Conservation (phyloP, 306 rosid species). For the Ziziphus jujuba region DNA sequence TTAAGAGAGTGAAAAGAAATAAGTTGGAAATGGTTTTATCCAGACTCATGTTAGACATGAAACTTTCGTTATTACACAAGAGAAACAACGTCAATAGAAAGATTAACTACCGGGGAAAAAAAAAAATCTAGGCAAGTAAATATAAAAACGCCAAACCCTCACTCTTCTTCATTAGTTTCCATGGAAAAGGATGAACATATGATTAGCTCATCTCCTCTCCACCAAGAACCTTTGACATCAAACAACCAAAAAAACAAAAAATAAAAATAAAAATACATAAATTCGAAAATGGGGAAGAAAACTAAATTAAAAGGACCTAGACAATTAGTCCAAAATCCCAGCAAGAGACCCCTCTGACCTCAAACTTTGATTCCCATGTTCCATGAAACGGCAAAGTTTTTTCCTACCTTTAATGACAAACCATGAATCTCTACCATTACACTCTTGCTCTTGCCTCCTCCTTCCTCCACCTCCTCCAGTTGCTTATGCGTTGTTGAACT, state of each 20-base stretch:
- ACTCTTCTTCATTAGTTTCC: slow-evolving; percentile 26
- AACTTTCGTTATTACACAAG: too few relatives aligned
- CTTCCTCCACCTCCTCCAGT: slow-evolving; percentile 36
- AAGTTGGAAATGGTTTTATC: too few relatives aligned
- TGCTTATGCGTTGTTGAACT: slow-evolving; percentile 42
- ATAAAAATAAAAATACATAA: not conserved
- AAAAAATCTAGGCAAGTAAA: slow-evolving; percentile 4
- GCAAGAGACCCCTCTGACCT: slow-evolving; percentile 1
- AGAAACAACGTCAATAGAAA: too few relatives aligned
- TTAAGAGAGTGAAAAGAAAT: too few relatives aligned
- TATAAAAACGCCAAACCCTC: slow-evolving; percentile 8
- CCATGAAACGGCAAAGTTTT: slow-evolving; percentile 82
- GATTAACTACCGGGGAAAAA: not conserved
- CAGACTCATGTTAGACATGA: too few relatives aligned
- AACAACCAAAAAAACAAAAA: slow-evolving; percentile 19
- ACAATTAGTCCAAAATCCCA: not conserved
- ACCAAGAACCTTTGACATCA: slow-evolving; percentile 23
- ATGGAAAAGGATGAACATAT: slow-evolving; percentile 49
- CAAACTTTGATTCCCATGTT: slow-evolving; percentile 58
- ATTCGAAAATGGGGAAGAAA: not conserved
- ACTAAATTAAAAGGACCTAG: slow-evolving; percentile 16
- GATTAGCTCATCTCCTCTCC: slow-evolving; percentile 48
- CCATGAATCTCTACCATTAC: slow-evolving; percentile 69
- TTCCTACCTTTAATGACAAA: slow-evolving; percentile 68
- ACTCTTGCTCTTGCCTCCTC: slow-evolving; percentile 38